Base-by-base conservation (phyloP, 2,329 filamentous ascomycete species). In the Dothidotthia symphoricarpi region DNA sequence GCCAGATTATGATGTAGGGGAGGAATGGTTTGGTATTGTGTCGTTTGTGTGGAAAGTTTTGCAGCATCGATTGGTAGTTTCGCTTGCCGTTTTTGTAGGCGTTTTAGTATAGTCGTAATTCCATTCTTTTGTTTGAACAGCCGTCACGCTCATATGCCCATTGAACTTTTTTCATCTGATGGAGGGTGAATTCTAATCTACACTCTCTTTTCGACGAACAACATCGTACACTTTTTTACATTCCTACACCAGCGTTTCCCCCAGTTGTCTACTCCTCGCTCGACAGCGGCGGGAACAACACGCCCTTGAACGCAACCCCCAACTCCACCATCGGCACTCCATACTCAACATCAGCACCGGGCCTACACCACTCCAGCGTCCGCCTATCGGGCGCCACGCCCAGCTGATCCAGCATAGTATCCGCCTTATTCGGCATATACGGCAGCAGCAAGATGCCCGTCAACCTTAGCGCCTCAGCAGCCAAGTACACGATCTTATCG, bases 381-480 rank as follows among this genome's bases (percentile, higher is more conserved):
- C 91, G 76, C 35, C 77, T 78, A 8, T 77, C 73, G 7, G 71
- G 62, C 3, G 72, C 69, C 4, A 98, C 89, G 1, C 86, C 84
- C 7, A 98, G 71, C 56, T 84, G 77, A 61, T 95, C 85, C 1
- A 98, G 76, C 22, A 96, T 67, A 49, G 80, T 71, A 9, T 69
- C 68, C 31, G 88, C 78, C 66, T 94, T 95, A 27, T 71, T 74
- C 0, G 93, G 93, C 77, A 98, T 95, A 59, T 90, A 87, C 1
- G 93, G 89, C 65, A 95, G 90, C 29, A 98, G 71, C 31, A 97
- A 72, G 52, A 98, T 95, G 11, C 83, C 88, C 1, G 76, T 73
- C 16, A 96, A 80, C 25, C 93, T 84, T 31, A 96, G 64, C 4
- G 85, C 78, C 68, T 98, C 93, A 7, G 83, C 78, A 28, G 76